Conservation (phyloP, 257 asterid genomes). For the Datura wrightii region DNA sequence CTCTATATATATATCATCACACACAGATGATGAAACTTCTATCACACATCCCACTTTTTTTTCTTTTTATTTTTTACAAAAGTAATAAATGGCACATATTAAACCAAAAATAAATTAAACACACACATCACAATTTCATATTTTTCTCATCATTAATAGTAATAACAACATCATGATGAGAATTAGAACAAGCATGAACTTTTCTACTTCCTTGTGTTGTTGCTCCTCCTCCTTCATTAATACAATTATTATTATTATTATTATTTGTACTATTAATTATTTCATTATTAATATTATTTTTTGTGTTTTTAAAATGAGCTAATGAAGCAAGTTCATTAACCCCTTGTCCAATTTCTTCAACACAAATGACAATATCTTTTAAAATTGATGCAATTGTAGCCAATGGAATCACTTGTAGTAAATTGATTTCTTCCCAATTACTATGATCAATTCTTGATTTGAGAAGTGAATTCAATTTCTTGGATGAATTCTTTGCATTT, state of each 20-base stretch:
- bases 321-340: constrained; percentile 64
- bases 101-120: background rate
- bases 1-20: background rate
- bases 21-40: background rate
- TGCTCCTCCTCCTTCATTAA: too few relatives aligned
- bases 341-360: constrained; percentile 58
- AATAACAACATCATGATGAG: constrained; percentile 5
- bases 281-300: background rate
- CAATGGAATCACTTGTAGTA: constrained; percentile 51
- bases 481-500: constrained; percentile 51
- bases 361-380: constrained; percentile 50
- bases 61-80: background rate
- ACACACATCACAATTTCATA: constrained; percentile 1
- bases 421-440: constrained; percentile 42
- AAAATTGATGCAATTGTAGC: constrained; percentile 66
- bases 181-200: background rate
- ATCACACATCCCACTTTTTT: background rate
- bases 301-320: constrained; percentile 51
- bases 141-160: constrained; percentile 16
- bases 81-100: background rate
- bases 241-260: background rate
- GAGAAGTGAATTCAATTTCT: constrained; percentile 52
- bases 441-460: constrained; percentile 43
- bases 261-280: background rate
- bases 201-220: too few relatives aligned